Evolutionary conservation across 2,329 filamentous ascomycete genomes (phyloP), one percentile per base, ranked within the genome.

Genomic region (Pseudocercospora fuligena): DNA sequence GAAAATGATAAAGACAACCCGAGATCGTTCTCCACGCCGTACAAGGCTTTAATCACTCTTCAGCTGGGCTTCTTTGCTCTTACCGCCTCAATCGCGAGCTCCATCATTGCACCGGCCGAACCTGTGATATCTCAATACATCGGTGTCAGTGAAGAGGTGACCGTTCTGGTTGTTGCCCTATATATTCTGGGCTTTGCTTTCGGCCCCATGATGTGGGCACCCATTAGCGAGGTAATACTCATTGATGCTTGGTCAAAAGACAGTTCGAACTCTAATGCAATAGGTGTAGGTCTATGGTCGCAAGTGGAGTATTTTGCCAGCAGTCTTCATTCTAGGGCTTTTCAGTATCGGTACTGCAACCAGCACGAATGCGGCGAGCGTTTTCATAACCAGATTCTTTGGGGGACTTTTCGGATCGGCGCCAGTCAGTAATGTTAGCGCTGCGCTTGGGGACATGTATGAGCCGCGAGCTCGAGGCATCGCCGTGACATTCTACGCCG

Each of bases 81-180:
- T n/a, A 64, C 62, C 1, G 70, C 59, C 4, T 69, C 69, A 1
- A 56, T 69, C 11, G 85, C 82, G 3, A 84, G 82, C 5, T 84
- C 82, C 19, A 84, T 87, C 64, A 82, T 84, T 46, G 77, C 84
- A 1, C 82, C 85, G 0, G 85, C 83, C 1, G 78, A 81, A 54
- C 57, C 75, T 3, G 75, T 70, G 1, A 81, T 87, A 43, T 78
- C 81, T 1, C 65, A 73, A 33, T 80, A 85, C 60, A 64, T 82
- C 27, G 76, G 77, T 9, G 78, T 86, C 31, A 80, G 79, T 27
- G 64, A 70, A 19, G 82, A 86, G 61, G 79, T 79, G 9, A 78
- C 81, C 1, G 82, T 86, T 2, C 70, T 86, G 5, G 73, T 77
- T 23, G 76, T 86, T 3, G 81, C 83, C 0, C 74, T 86, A 1